A percentile compares a stretch with the other conserved stretches of the same genome.
phyloP scores from a whole-genome alignment of 108 stramenopile genomes.

The Nitzschia sp. region DNA sequence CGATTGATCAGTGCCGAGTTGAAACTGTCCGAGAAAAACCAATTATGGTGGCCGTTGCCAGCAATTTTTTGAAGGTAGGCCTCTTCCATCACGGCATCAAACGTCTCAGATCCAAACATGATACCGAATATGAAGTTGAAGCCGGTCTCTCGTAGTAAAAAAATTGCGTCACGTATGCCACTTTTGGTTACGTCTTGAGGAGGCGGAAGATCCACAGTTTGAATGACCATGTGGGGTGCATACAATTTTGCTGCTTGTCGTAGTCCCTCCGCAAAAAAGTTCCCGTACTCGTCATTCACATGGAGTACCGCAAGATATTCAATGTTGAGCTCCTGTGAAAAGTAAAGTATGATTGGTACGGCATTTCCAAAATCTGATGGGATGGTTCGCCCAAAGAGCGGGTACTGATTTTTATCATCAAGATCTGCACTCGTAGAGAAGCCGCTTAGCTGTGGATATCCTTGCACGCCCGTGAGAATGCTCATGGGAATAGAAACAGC shows the following conservation, averaged over 20 bases:
- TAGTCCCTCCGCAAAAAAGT: constrained; percentile 42
- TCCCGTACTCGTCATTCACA: constrained; percentile 51
- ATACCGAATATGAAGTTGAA: background rate
- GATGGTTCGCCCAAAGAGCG: constrained; percentile 54
- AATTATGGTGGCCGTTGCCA: constrained; percentile 39
- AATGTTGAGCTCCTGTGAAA: constrained; percentile 9
- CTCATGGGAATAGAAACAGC: constrained; percentile 46
- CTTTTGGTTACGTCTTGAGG: background rate
- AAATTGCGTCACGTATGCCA: background rate
- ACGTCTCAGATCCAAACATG: background rate
- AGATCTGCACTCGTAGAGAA: constrained; percentile 32
- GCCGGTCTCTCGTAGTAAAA: background rate
- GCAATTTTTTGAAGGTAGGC: constrained; percentile 40
- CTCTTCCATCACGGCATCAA: constrained; percentile 36
- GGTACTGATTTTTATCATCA: constrained; percentile 39
- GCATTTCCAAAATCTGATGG: constrained; percentile 40
- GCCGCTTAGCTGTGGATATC: constrained; percentile 53
- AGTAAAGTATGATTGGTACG: constrained; percentile 24
- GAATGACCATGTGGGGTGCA: constrained; percentile 35
- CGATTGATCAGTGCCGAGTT: background rate
- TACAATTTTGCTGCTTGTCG: constrained; percentile 17
- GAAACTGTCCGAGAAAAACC: constrained; percentile 38
- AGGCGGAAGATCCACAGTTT: background rate
- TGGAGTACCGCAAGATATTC: constrained; percentile 41
- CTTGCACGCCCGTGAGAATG: constrained; percentile 44